Base-by-base conservation (phyloP, 495 filamentous ascomycete species). In the Stereocaulon alpinum region DNA sequence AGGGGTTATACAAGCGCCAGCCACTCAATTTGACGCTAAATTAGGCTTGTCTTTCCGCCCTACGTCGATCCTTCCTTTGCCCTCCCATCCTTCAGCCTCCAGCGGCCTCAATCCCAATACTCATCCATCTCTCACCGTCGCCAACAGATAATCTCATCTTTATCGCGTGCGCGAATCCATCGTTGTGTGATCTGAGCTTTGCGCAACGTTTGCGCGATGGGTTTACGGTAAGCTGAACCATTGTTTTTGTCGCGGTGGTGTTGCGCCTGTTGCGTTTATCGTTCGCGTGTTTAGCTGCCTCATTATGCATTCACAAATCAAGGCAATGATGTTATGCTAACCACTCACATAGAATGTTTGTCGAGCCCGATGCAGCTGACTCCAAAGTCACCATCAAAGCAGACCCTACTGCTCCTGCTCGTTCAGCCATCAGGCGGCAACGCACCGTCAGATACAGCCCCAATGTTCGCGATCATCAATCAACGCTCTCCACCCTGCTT, bases 361-460 rank as follows among this genome's bases (percentile, higher is more conserved):
- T 78, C 64, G 78, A 82, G 64, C 79, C 81, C 30, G 76, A 77
- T 55, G 80, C 78, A 17, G 68, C 77, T 59, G 82, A 83, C 65
- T 74, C 78, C 61, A 81, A 83, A 64, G 71, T 77, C 61, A 71
- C 76, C 50, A 64, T 72, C 60, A 84, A 85, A 60, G 73, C 76
- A 44, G 77, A 84, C 53, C 66, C 74, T 20, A 78, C 84, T 48
- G 80, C 84, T 44, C 74, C 76, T 59, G 74, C 81, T 63, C 86
- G 89, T 66, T 91, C 88, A 27, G 68, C 84, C 7, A 94, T 94
- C 63, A 83, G 88, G 58, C 81, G 84, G 65, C 73, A 76, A 66
- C 61, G 71, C 59, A 69, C 71, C 53, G 65, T 76, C 57, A 77
- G 78, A 63, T 65, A 63, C 52, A 62, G 56, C 44, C 40, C 66